These are phyloP conservation scores for Oehlia diaphana DNA, from an alignment of 192 early-diverging fungal genomes.

Conservation along the genomic window DNA sequence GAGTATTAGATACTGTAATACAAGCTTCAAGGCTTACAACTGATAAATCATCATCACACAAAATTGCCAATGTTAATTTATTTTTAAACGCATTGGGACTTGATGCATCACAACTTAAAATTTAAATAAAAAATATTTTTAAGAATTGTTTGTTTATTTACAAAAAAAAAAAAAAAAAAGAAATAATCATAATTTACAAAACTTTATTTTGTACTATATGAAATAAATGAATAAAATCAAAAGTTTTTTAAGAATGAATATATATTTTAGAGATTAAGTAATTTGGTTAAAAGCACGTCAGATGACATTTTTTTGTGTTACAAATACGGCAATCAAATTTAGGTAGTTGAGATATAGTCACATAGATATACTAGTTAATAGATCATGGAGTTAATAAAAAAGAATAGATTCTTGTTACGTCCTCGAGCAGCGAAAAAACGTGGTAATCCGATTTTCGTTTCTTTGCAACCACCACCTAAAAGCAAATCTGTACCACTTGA, in stretches of 20 bases:
- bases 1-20: conserved; percentile 79
- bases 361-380: no score
- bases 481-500: neutral
- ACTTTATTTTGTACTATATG: neutral
- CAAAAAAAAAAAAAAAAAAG: no score
- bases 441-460: neutral
- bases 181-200: no score
- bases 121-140: conserved; percentile 10
- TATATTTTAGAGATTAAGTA: no score
- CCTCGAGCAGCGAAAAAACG: neutral
- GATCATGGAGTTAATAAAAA: neutral
- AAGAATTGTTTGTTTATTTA: neutral
- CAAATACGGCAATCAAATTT: no score
- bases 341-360: no score
- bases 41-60: conserved; percentile 62
- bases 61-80: conserved; percentile 85
- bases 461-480: neutral
- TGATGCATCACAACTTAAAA: conserved; percentile 74
- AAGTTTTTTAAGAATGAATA: neutral
- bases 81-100: conserved; percentile 95
- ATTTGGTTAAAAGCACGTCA: no score
- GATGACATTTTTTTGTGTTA: no score
- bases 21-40: conserved; percentile 57
- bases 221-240: neutral
- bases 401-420: neutral